Percentiles rank a stretch among this genome's conserved stretches.
phyloP scores from a whole-genome alignment of 2,329 filamentous ascomycete species.

The Colletotrichum theobromicola region DNA sequence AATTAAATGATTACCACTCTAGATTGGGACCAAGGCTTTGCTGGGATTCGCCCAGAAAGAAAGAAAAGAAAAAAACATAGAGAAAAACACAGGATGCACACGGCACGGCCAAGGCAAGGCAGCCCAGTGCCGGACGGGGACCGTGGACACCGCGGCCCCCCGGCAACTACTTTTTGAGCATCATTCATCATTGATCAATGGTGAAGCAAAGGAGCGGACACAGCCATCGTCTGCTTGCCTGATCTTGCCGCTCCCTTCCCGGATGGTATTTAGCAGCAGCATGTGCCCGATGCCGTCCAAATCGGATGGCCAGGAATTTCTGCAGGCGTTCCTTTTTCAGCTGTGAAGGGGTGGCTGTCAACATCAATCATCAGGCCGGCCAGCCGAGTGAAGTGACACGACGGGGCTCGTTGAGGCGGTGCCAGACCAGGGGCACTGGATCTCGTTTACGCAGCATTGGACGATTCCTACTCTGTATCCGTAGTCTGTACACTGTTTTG shows the following conservation, averaged over 20 bases:
- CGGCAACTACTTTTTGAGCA: neutral
- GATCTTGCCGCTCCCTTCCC: neutral
- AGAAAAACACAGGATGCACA: neutral
- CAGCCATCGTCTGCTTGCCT: neutral
- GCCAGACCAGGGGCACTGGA: neutral
- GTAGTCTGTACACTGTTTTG: too few species aligned
- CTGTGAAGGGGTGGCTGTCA: conserved; percentile 8
- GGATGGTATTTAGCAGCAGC: neutral
- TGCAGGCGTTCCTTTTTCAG: neutral
- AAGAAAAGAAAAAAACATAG: neutral
- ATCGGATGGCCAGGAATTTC: neutral
- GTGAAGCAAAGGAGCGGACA: neutral
- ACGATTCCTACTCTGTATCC: neutral
- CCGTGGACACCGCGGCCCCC: neutral
- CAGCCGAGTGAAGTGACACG: neutral
- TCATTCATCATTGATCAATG: neutral
- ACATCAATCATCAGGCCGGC: neutral
- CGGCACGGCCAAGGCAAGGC: neutral
- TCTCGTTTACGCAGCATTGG: neutral
- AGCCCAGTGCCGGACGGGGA: neutral
- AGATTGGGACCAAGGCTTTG: neutral
- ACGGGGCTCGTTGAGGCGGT: neutral
- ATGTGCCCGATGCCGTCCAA: neutral
- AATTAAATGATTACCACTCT: neutral
- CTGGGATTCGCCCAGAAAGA: neutral